These are phyloP conservation scores for Penicillium egyptiacum DNA, from an alignment of 495 filamentous ascomycete genomes.

Conservation along the genomic window DNA sequence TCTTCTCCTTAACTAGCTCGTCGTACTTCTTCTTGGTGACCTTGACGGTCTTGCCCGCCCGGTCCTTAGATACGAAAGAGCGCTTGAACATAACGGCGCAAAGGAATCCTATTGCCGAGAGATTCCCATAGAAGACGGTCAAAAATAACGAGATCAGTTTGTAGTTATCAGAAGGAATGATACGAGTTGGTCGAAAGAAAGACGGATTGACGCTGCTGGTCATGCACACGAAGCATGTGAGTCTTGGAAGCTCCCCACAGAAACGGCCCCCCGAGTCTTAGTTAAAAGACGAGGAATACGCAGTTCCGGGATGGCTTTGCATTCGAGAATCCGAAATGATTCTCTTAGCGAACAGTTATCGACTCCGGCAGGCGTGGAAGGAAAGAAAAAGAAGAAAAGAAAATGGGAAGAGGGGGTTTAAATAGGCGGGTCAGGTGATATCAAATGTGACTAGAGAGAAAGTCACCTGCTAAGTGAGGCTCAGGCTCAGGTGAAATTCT, in stretches of 20 bases:
- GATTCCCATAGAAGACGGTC: constrained; percentile 11
- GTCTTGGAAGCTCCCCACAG: constrained; percentile 38
- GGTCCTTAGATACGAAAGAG: constrained; percentile 72
- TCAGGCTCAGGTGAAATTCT: background rate
- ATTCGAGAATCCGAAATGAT: constrained; percentile 30
- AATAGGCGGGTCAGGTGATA: constrained; percentile 32
- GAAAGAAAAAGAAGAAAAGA: constrained; percentile 13
- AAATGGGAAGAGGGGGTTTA: constrained; percentile 32
- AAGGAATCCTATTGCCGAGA: constrained; percentile 8
- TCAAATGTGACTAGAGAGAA: constrained; percentile 13
- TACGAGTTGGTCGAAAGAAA: constrained; percentile 37
- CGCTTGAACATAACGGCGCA: constrained; percentile 75
- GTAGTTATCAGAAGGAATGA: constrained; percentile 36
- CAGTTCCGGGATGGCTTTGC: constrained; percentile 30
- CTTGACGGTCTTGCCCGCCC: constrained; percentile 77
- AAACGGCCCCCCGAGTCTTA: constrained; percentile 27
- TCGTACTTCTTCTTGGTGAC: constrained; percentile 69
- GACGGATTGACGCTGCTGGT: constrained; percentile 39
- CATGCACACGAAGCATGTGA: constrained; percentile 38
- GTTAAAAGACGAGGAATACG: constrained; percentile 26
- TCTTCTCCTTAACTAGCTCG: constrained; percentile 71
- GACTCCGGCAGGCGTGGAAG: constrained; percentile 42
- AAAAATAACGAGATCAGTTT: constrained; percentile 28
- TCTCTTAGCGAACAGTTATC: constrained; percentile 35
- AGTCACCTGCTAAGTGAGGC: constrained; percentile 8